Evolutionary conservation across 192 early-diverging fungal genomes (phyloP).

Genomic region (Coemansia sp.): DNA sequence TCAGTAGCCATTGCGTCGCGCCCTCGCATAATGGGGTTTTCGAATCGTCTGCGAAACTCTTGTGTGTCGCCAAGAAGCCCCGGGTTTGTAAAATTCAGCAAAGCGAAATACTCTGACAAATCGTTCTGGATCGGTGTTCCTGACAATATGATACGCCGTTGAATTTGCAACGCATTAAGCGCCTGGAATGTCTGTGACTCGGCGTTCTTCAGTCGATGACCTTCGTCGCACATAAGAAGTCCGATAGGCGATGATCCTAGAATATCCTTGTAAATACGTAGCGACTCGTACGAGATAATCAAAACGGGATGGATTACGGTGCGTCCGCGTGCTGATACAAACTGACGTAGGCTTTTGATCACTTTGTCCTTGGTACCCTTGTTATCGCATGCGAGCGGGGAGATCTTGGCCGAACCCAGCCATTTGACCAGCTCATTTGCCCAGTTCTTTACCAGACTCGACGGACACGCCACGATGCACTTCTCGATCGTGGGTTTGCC

Average conservation of each 20-base stretch:
- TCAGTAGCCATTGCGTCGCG: slow-evolving; percentile 89
- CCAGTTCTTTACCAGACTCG: slow-evolving; percentile 96
- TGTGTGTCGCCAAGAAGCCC: slow-evolving; percentile 81
- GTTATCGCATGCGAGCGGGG: slow-evolving; percentile 85
- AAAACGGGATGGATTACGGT: slow-evolving; percentile 85
- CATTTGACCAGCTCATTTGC: slow-evolving; percentile 97
- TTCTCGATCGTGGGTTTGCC: slow-evolving; percentile 96
- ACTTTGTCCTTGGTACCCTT: slow-evolving; percentile 88
- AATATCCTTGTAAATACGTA: slow-evolving; percentile 79
- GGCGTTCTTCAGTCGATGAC: slow-evolving; percentile 92
- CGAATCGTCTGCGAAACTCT: slow-evolving; percentile 92
- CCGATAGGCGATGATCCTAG: slow-evolving; percentile 83
- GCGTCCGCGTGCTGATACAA: slow-evolving; percentile 83
- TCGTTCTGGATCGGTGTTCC: slow-evolving; percentile 97
- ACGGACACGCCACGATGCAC: slow-evolving; percentile 95
- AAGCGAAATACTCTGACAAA: slow-evolving; percentile 88
- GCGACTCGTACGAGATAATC: slow-evolving; percentile 97
- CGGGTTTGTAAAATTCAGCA: slow-evolving; percentile 95
- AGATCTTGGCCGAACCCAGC: slow-evolving; percentile 82
- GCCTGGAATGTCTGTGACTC: slow-evolving; percentile 80
- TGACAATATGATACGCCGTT: slow-evolving; percentile 90
- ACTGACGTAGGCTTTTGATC: slow-evolving; percentile 72
- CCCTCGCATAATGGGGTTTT: slow-evolving; percentile 91
- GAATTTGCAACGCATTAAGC: slow-evolving; percentile 82
- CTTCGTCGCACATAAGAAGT: slow-evolving; percentile 95